These are phyloP conservation scores for Helotiales sp. DNA, from an alignment of 2,329 filamentous ascomycete genomes.

Conservation along the genomic window DNA sequence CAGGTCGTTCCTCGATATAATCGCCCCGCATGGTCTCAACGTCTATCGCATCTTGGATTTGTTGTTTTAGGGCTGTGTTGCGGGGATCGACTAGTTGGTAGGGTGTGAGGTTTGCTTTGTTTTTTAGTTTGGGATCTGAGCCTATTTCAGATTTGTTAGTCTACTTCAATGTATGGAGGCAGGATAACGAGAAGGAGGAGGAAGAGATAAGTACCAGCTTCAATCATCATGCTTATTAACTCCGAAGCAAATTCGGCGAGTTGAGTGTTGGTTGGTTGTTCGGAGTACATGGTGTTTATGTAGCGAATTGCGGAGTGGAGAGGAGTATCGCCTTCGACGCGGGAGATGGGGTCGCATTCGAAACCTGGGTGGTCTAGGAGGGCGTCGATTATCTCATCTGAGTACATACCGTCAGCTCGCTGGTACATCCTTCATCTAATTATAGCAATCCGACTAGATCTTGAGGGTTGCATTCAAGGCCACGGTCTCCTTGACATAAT, in stretches of 20 bases:
- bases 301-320: constrained; percentile 78
- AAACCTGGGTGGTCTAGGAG: constrained; percentile 82
- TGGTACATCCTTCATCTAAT: too few species aligned
- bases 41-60: constrained; percentile 73
- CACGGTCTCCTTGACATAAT: too few species aligned
- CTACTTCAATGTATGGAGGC: too few species aligned
- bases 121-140: constrained; percentile 61
- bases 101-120: constrained; percentile 73
- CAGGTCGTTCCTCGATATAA: constrained; percentile 26
- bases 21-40: constrained; percentile 58
- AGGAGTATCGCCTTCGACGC: constrained; percentile 72
- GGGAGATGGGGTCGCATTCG: constrained; percentile 78
- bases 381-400: constrained; percentile 78
- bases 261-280: constrained; percentile 20
- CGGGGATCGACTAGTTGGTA: constrained; percentile 72
- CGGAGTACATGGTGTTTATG: constrained; percentile 55
- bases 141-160: too few species aligned
- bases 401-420: constrained; percentile 9
- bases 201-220: too few species aligned
- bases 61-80: constrained; percentile 59
- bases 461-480: too few species aligned
- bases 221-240: constrained; percentile 77
- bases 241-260: constrained; percentile 65
- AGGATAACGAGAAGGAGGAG: too few species aligned
- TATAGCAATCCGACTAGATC: too few species aligned